phyloP scores from a whole-genome alignment of 306 rosid species.

The Dryas octopetala region DNA sequence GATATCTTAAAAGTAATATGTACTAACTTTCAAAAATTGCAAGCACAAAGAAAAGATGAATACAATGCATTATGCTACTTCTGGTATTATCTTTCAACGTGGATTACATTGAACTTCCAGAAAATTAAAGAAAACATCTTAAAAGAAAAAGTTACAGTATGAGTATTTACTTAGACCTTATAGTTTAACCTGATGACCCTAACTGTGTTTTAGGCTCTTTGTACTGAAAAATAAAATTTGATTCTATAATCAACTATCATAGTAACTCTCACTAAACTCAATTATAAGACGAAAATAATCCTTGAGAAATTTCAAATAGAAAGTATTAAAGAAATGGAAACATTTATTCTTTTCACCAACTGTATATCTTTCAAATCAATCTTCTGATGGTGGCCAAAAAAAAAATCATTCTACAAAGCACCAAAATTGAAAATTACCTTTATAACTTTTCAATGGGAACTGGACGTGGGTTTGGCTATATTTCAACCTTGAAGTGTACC shows the following conservation, averaged over 20 bases:
- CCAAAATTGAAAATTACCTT: neutral
- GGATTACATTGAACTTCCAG: too few species aligned
- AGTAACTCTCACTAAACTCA: neutral
- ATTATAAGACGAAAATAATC: neutral
- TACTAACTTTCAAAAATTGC: too few species aligned
- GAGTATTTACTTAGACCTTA: too few species aligned
- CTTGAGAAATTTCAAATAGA: neutral
- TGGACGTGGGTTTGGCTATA: conserved; percentile 5
- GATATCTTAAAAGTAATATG: too few species aligned
- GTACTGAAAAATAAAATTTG: neutral
- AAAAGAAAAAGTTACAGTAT: too few species aligned
- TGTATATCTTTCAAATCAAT: neutral
- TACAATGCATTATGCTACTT: too few species aligned
- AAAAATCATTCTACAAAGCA: neutral
- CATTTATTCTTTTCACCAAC: neutral
- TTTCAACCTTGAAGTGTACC: neutral
- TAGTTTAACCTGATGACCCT: too few species aligned
- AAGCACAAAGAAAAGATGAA: too few species aligned
- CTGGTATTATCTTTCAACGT: too few species aligned
- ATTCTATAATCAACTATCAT: neutral
- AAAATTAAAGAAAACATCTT: too few species aligned
- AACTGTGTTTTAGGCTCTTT: too few species aligned
- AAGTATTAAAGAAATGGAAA: neutral
- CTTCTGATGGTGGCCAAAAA: too few species aligned
- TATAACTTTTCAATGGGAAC: neutral